These are phyloP conservation scores for Hericium rajendrae DNA, from an alignment of 768 basidiomycete species.

Conservation along the genomic window DNA sequence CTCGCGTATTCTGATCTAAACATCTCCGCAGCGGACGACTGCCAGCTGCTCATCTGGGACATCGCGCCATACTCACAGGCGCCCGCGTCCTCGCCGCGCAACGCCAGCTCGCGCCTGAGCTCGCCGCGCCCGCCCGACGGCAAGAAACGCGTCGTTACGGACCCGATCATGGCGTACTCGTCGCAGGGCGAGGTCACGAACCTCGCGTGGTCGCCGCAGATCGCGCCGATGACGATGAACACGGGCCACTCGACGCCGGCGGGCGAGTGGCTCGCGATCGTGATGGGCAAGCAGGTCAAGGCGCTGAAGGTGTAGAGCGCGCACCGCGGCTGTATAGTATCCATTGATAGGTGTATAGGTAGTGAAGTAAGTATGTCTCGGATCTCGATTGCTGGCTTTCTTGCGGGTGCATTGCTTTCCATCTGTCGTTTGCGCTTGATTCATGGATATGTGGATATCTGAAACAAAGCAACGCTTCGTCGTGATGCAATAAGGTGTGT, in stretches of 20 bases:
- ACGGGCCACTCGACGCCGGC: conserved; percentile 63
- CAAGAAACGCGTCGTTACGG: conserved; percentile 62
- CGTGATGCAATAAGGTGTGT: too few species aligned
- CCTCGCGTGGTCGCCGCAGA: conserved; percentile 82
- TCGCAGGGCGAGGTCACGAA: conserved; percentile 72
- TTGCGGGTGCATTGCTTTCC: too few species aligned
- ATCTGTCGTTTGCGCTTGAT: too few species aligned
- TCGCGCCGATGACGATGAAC: conserved; percentile 67
- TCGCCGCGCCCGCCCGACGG: conserved; percentile 68
- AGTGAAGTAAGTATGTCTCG: too few species aligned
- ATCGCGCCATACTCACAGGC: conserved; percentile 52
- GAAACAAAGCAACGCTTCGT: too few species aligned
- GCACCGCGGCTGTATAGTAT: too few species aligned
- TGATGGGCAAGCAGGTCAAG: conserved; percentile 74
- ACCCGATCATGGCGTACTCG: conserved; percentile 80
- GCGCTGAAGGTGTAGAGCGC: conserved; percentile 60
- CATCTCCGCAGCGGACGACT: conserved; percentile 67
- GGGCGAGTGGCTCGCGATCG: conserved; percentile 83
- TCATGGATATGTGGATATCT: too few species aligned
- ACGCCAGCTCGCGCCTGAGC: conserved; percentile 59
- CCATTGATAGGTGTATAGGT: too few species aligned
- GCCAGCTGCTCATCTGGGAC: conserved; percentile 92
- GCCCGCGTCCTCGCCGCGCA: conserved; percentile 55
- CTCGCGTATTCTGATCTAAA: not conserved
- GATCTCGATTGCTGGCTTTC: too few species aligned